These are phyloP conservation scores for Backusella mclennaniae DNA, from an alignment of 192 early-diverging fungal species.

Conservation along the genomic window DNA sequence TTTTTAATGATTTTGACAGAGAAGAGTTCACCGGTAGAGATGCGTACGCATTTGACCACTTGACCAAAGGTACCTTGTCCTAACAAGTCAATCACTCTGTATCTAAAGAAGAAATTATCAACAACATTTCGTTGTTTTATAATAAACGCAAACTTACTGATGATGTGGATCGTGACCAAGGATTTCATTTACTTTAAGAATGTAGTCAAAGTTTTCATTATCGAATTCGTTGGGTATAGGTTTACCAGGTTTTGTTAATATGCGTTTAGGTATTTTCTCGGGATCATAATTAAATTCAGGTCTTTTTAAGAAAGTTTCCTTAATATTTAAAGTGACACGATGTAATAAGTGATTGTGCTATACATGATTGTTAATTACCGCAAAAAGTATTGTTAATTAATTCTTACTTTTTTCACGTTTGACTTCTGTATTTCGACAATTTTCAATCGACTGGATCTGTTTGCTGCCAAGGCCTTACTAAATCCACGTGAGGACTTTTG, in stretches of 20 bases:
- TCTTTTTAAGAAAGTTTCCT: slow-evolving; percentile 6
- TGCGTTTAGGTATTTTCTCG: slow-evolving; percentile 79
- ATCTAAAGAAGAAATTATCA: slow-evolving; percentile 45
- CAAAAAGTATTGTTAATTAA: background rate
- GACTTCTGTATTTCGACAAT: background rate
- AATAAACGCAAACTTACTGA: slow-evolving; percentile 53
- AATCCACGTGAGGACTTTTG: background rate
- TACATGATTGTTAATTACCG: background rate
- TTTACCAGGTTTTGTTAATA: slow-evolving; percentile 93
- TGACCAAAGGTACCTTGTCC: slow-evolving; percentile 99
- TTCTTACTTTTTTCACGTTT: background rate
- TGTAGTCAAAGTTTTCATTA: slow-evolving; percentile 96
- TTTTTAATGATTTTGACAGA: slow-evolving; percentile 99
- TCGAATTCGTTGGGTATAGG: slow-evolving; percentile 88
- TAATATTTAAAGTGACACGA: slow-evolving; percentile 2
- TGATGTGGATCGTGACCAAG: slow-evolving; percentile 89
- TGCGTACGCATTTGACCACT: slow-evolving; percentile 92
- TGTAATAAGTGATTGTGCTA: background rate
- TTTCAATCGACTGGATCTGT: background rate
- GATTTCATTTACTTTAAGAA: slow-evolving; percentile 95
- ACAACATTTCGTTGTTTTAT: background rate
- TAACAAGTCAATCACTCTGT: slow-evolving; percentile 87
- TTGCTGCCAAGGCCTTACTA: background rate
- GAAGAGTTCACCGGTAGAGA: slow-evolving; percentile 85
- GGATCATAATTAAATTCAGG: slow-evolving; percentile 75